Conservation (phyloP, 2,329 filamentous ascomycete genomes). For the Pseudocercospora fuligena region DNA sequence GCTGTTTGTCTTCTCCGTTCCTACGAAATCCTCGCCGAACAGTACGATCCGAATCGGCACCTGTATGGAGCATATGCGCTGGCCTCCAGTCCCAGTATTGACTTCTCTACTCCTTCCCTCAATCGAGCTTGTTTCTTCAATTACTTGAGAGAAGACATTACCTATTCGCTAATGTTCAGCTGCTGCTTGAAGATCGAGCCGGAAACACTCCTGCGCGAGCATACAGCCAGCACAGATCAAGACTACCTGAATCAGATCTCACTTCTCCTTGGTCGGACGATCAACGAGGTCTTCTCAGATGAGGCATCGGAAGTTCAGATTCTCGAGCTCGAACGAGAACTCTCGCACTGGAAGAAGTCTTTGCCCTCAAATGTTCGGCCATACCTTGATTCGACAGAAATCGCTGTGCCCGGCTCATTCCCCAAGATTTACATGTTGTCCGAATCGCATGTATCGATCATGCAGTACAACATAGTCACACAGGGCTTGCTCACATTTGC, state of each 20-base stretch:
- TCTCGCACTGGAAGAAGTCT: background rate
- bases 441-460: conserved; percentile 10
- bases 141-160: conserved; percentile 18
- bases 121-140: conserved; percentile 19
- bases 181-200: conserved; percentile 17
- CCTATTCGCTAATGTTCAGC: conserved; percentile 11
- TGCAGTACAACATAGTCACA: conserved; percentile 14
- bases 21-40: conserved; percentile 16
- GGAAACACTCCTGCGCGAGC: background rate
- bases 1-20: conserved; percentile 17
- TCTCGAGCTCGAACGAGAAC: background rate
- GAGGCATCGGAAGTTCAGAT: background rate
- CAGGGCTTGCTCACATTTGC: conserved; percentile 3
- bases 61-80: conserved; percentile 16
- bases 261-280: conserved; percentile 2
- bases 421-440: conserved; percentile 11
- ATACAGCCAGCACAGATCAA: conserved; percentile 2
- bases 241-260: conserved; percentile 15
- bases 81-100: background rate
- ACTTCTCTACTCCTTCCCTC: conserved; percentile 3
- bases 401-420: background rate
- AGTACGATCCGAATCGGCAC: conserved; percentile 18
- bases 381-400: background rate
- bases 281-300: conserved; percentile 10
- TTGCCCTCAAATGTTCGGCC: background rate